Conservation (phyloP, 345 rosid species). For the Dimocarpus longan region DNA sequence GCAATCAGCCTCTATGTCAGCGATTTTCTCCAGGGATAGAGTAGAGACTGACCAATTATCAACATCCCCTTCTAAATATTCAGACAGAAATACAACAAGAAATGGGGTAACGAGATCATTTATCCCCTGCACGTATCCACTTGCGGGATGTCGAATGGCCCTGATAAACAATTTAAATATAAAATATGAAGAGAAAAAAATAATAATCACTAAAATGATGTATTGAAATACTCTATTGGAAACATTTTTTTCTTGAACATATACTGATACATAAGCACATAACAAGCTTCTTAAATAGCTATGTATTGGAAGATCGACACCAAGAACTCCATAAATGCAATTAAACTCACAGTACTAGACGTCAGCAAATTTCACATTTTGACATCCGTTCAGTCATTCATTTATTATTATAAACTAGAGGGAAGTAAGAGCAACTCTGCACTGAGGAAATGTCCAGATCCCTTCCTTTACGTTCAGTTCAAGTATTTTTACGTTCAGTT, state of each 20-base stretch:
- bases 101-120: constrained; percentile 98
- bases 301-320: neutral
- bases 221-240: neutral
- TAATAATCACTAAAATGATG: constrained; percentile 1
- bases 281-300: constrained; percentile 10
- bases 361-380: neutral
- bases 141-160: constrained; percentile 99
- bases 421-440: neutral
- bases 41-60: constrained; percentile 77
- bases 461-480: neutral
- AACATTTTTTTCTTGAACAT: neutral
- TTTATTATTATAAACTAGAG: neutral
- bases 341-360: neutral
- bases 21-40: constrained; percentile 64
- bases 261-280: neutral
- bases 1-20: constrained; percentile 90
- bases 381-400: neutral
- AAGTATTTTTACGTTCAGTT: neutral
- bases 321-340: neutral
- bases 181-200: constrained; percentile 11
- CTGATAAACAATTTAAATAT: constrained; percentile 45
- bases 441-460: constrained; percentile 1
- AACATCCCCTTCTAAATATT: constrained; percentile 78
- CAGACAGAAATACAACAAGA: constrained; percentile 90
- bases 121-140: constrained; percentile 99